These are phyloP conservation scores for Penicillium nucicola DNA, from an alignment of 495 filamentous ascomycete species.

Conservation along the genomic window DNA sequence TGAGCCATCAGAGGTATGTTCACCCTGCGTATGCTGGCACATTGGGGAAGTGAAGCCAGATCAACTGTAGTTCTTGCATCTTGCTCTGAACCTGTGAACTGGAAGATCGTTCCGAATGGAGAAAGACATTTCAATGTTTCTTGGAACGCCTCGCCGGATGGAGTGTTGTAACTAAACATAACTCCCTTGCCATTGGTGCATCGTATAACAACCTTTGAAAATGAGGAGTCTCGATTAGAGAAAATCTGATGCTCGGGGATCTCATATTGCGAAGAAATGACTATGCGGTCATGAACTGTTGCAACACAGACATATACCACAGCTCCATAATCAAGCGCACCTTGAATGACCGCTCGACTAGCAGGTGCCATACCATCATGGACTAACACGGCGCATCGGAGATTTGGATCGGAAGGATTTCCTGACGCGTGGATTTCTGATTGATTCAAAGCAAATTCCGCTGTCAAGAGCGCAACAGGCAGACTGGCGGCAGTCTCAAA, in stretches of 20 bases:
- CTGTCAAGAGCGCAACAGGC: conserved; percentile 24
- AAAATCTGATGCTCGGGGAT: conserved; percentile 46
- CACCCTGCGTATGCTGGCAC: conserved; percentile 22
- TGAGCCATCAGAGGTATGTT: conserved; percentile 23
- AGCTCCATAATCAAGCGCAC: conserved; percentile 32
- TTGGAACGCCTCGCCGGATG: conserved; percentile 39
- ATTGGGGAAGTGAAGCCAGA: conserved; percentile 12
- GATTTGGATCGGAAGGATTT: background rate
- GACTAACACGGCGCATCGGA: conserved; percentile 40
- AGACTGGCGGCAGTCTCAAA: conserved; percentile 26
- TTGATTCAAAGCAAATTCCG: conserved; percentile 21
- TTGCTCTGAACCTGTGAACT: background rate
- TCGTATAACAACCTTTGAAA: conserved; percentile 43
- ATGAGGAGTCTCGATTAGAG: conserved; percentile 44
- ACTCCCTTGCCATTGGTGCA: conserved; percentile 51
- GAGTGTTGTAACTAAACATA: conserved; percentile 53
- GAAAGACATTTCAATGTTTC: conserved; percentile 48
- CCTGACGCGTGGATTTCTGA: too few species aligned
- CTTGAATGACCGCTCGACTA: conserved; percentile 47
- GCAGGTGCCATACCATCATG: conserved; percentile 46
- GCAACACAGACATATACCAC: conserved; percentile 46
- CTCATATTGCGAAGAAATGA: conserved; percentile 32
- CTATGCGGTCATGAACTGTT: conserved; percentile 33
- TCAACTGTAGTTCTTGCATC: conserved; percentile 14
- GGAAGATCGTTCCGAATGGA: conserved; percentile 37